Evolutionary conservation across 164 flowering plant species (phyloP).

Genomic region (Houttuynia cordata): DNA sequence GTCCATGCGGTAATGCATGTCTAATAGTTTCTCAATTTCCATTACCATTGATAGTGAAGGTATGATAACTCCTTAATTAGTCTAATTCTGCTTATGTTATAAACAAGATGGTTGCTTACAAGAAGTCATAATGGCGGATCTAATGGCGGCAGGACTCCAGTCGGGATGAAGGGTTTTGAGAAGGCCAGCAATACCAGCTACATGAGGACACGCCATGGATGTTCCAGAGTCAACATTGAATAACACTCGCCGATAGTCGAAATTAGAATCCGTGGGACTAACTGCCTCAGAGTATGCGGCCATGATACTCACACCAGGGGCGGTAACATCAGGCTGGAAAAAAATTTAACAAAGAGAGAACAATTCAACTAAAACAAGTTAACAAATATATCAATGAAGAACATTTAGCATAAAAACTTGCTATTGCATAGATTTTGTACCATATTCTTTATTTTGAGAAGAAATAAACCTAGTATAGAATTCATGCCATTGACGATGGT

Average conservation of each 20-base stretch:
- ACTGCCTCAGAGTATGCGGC: conserved; percentile 55
- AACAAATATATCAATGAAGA: not conserved
- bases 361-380: too few relatives aligned
- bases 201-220: conserved; percentile 87
- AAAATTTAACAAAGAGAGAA: too few relatives aligned
- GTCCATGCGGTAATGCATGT: too few relatives aligned
- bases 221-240: conserved; percentile 59
- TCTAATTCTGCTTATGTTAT: too few relatives aligned
- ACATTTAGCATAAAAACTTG: not conserved
- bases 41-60: too few relatives aligned
- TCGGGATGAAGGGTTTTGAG: conserved; percentile 53
- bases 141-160: conserved; percentile 76
- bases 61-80: too few relatives aligned
- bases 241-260: conserved; percentile 30
- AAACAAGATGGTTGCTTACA: conserved; percentile 16
- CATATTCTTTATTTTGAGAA: too few relatives aligned
- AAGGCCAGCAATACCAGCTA: conserved; percentile 64
- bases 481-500: not conserved
- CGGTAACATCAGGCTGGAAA: conserved; percentile 70
- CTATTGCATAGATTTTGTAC: too few relatives aligned
- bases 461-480: too few relatives aligned
- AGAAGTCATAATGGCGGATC: conserved; percentile 70
- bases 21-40: not conserved
- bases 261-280: conserved; percentile 34
- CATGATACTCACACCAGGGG: conserved; percentile 63